Base-by-base conservation (phyloP, 768 basidiomycete species). In the Amanita rubescens region DNA sequence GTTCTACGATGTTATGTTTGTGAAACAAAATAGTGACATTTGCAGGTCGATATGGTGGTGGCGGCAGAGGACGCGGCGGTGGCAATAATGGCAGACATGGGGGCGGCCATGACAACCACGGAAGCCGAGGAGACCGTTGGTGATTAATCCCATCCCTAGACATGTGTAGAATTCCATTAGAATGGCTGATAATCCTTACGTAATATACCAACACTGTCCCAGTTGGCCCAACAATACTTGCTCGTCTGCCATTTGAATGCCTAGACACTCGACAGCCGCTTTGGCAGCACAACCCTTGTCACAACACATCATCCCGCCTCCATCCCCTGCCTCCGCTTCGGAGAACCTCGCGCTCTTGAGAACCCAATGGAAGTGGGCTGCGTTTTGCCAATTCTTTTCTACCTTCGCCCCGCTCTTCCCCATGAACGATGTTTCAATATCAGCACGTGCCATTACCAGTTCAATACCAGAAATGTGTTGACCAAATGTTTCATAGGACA, bases 361-460 rank as follows among this genome's bases (percentile, higher is more conserved):
- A 53, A 82, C 74, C 54, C 81, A 91, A 58, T 94, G 90, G 90
- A 85, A 88, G 75, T 95, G 91, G 91, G 93, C 93, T 5, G 87
- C 86, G 22, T 87, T 94, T 68, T 80, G 80, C 68, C 91, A 94
- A 66, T 94, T 95, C 77, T 85, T 90, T 70, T 85, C 78, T 67
- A 91, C 87, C 24, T 95, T 94, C 71, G 75, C 78, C 45, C 77
- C 78, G 47, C 75, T 94, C 53, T 79, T 94, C 58, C 74, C 81
- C 35, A 76, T 87, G 72, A 69, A 78, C 41, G 87, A 89, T 62
- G 79, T 93, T 57, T 75, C 87, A 39, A 69, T 90, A 37, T 64
- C 70, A 54, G 89, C 90, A 64, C 58, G 77, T 66, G 49, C 44
- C 53, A 52, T 54, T 37, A 49, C 49, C 55, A 48, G 53, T 41